Evolutionary conservation across 2,329 filamentous ascomycete species (phyloP), one percentile per base, ranked within the genome.

Genomic region (Alternaria postmessia): DNA sequence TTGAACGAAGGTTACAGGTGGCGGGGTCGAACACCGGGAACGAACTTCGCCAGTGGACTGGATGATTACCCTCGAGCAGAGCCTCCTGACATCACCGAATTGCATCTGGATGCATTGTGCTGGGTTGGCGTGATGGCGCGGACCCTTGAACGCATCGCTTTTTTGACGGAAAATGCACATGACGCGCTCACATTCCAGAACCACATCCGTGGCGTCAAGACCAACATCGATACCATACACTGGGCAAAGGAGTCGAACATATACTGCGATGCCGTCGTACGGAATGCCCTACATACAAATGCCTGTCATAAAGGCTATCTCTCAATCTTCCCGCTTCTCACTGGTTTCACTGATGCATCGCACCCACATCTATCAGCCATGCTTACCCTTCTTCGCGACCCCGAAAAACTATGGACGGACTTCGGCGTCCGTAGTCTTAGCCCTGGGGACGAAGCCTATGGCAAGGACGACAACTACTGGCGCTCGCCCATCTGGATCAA

Each of bases 71-170:
- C 94, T 43, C 91, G 94, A 38, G 86, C 93, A 7, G 92, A 95
- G 76, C 93, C 94, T 5, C 94, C 94, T 20, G 93, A 97, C 76
- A 92, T 93, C 0, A 93, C 91, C 69, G 94, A 98, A 86, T 85
- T 98, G 52, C 94, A 98, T 77, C 88, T 95, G 24, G 94, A 98
- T 78, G 85, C 97, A 51, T 90, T 98, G 77, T 91, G 91, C 44
- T 98, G 94, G 94, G 91, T 98, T 78, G 94, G 93, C n/a, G 86
- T 97, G 80, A 96, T 96, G 91, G 89, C 91, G 49, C 88, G 90
- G 66, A 90, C 91, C 16, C 86, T 98, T 46, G 85, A 88, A 69
- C 91, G 90, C 68, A 90, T 96, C 65, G 91, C 93, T 1, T 83
- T 87, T 48, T 86, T 87, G 20, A 84, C 96, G n/a, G 88, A 87